These are phyloP conservation scores for Boletellus sp. DNA, from an alignment of 1,284 basidiomycete genomes.

Conservation along the genomic window DNA sequence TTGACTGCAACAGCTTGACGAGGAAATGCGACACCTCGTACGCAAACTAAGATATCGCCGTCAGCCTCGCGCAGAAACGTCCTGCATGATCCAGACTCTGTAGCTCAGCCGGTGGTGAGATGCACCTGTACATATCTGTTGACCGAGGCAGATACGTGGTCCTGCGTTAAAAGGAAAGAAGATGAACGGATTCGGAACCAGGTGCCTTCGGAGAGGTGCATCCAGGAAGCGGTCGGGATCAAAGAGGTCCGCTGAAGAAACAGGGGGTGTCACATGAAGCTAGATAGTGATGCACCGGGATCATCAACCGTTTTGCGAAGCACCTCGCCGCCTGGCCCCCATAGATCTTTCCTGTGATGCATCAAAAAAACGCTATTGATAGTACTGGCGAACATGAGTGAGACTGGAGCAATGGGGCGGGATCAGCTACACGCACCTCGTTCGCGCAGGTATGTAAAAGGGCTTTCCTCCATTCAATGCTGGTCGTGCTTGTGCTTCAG, in stretches of 20 bases:
- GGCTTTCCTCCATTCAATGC: constrained; percentile 20
- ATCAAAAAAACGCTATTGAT: constrained; percentile 32
- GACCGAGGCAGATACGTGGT: constrained; percentile 47
- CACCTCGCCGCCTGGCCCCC: constrained; percentile 30
- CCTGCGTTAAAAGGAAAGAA: constrained; percentile 50
- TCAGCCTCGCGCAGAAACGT: too few relatives aligned
- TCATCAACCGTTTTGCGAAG: background rate
- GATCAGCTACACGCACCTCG: constrained; percentile 10
- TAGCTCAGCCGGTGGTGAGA: too few relatives aligned
- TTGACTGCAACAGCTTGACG: constrained; percentile 38
- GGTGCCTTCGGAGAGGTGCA: constrained; percentile 29
- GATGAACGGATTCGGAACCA: constrained; percentile 38
- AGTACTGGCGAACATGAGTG: constrained; percentile 11
- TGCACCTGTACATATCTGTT: constrained; percentile 32
- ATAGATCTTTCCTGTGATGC: constrained; percentile 19
- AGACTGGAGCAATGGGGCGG: background rate
- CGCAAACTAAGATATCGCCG: constrained; percentile 32
- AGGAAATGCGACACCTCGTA: constrained; percentile 41
- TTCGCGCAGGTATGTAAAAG: constrained; percentile 21
- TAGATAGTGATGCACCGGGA: background rate
- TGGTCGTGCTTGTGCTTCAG: constrained; percentile 20
- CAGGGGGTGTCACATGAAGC: background rate
- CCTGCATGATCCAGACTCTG: too few relatives aligned
- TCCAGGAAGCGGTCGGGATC: constrained; percentile 53
- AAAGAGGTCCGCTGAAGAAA: constrained; percentile 37